Conservation (phyloP, 371 early-diverging fungal genomes). For the Coemansia sp. region DNA sequence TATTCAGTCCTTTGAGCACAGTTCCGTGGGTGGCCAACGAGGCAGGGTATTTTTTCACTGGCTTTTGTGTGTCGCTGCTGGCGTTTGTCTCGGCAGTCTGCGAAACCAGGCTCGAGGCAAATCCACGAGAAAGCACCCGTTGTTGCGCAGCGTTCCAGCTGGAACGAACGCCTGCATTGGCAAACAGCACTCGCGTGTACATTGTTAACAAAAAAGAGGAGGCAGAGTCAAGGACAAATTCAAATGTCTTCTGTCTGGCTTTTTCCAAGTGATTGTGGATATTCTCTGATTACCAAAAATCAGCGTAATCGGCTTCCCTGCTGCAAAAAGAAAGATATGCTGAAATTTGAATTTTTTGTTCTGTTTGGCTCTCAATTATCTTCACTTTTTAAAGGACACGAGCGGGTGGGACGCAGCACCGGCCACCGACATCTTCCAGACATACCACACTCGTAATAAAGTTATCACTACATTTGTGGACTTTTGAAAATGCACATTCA, state of each 20-base stretch:
- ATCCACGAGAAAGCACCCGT: not conserved
- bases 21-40: slow-evolving; percentile 76
- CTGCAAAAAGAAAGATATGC: not conserved
- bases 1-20: slow-evolving; percentile 81
- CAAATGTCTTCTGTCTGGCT: not conserved
- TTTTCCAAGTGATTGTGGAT: not conserved
- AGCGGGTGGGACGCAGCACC: not conserved
- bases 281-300: not conserved
- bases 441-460: not conserved
- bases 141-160: not conserved
- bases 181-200: slow-evolving; percentile 6
- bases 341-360: not conserved
- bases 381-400: not conserved
- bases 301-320: not conserved
- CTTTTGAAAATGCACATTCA: slow-evolving; percentile 23
- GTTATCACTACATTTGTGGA: not conserved
- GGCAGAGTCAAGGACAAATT: not conserved
- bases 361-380: not conserved
- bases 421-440: not conserved
- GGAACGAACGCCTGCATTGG: slow-evolving; percentile 1
- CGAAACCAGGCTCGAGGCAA: not conserved
- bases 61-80: not conserved
- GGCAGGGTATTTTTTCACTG: not conserved
- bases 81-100: slow-evolving; percentile 5
- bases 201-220: not conserved